Conservation (phyloP, 176 grass and related monocot species). For the Neostapfia colusana region DNA sequence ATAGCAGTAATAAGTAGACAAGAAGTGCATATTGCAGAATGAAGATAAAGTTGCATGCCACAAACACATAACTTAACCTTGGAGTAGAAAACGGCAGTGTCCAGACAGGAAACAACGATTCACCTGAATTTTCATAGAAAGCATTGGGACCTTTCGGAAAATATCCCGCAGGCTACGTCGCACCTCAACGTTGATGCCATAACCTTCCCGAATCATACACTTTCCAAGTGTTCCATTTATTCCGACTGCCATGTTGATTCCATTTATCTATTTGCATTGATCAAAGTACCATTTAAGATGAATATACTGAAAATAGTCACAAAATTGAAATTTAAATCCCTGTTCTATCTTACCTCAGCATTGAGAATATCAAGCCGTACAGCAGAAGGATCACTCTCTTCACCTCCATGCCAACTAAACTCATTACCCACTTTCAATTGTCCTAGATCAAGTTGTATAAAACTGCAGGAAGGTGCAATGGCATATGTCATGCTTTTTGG, state of each 20-base stretch:
- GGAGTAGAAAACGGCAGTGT: conserved; percentile 5
- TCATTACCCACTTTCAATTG: conserved; percentile 75
- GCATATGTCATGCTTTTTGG: conserved; percentile 11
- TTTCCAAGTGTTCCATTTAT: conserved; percentile 72
- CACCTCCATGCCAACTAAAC: conserved; percentile 88
- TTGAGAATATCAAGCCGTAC: conserved; percentile 93
- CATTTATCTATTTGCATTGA: conserved; percentile 70
- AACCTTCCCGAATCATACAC: conserved; percentile 81
- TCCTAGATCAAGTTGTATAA: conserved; percentile 97
- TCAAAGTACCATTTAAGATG: conserved; percentile 27
- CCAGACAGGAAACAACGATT: conserved; percentile 11
- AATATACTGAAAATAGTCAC: neutral
- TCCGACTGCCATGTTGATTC: conserved; percentile 96
- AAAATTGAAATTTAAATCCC: neutral
- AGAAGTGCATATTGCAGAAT: neutral
- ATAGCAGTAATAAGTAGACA: conserved; percentile 6
- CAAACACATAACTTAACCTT: neutral
- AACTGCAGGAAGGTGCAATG: conserved; percentile 55
- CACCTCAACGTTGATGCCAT: conserved; percentile 78
- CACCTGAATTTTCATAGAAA: conserved; percentile 83
- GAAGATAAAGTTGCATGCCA: neutral
- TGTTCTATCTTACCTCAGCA: conserved; percentile 70
- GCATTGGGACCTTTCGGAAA: conserved; percentile 76
- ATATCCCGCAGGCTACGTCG: conserved; percentile 90
- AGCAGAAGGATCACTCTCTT: conserved; percentile 81